phyloP scores from a whole-genome alignment of 2,329 filamentous ascomycete genomes.

The Orbilia quercus region DNA sequence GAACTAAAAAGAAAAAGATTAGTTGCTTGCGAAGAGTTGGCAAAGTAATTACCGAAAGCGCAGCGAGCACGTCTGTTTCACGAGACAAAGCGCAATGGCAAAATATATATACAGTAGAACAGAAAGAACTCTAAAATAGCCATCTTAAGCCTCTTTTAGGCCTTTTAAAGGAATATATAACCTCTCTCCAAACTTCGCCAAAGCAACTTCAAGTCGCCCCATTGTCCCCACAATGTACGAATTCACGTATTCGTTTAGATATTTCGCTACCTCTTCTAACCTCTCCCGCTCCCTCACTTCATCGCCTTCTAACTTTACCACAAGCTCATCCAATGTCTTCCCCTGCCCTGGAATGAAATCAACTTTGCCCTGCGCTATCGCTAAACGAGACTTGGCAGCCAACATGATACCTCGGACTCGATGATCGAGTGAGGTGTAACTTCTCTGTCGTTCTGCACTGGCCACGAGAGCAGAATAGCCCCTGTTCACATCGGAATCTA shows the following conservation, averaged over 20 bases:
- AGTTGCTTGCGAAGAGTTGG: neutral
- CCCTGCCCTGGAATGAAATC: constrained; percentile 47
- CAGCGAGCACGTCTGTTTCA: no score
- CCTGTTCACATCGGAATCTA: constrained; percentile 41
- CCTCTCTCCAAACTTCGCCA: constrained; percentile 47
- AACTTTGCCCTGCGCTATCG: constrained; percentile 25
- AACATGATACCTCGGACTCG: constrained; percentile 24
- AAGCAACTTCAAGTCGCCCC: constrained; percentile 37
- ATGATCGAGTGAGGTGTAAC: constrained; percentile 34
- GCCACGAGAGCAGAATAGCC: constrained; percentile 42
- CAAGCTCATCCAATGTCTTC: constrained; percentile 15
- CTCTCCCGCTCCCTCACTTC: constrained; percentile 19
- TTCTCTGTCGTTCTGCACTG: constrained; percentile 37
- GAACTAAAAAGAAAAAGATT: neutral
- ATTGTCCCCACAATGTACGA: constrained; percentile 39
- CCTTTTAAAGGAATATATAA: constrained; percentile 35
- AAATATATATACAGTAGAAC: no score
- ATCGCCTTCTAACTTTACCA: constrained; percentile 5
- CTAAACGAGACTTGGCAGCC: constrained; percentile 23
- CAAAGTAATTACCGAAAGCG: no score
- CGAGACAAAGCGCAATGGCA: no score
- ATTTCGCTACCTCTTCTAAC: constrained; percentile 34
- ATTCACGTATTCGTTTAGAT: constrained; percentile 39
- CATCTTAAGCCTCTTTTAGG: no score
- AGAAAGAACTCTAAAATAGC: no score